Evolutionary conservation across 495 filamentous ascomycete species (phyloP).

Genomic region (Aspergillus ellipticus): DNA sequence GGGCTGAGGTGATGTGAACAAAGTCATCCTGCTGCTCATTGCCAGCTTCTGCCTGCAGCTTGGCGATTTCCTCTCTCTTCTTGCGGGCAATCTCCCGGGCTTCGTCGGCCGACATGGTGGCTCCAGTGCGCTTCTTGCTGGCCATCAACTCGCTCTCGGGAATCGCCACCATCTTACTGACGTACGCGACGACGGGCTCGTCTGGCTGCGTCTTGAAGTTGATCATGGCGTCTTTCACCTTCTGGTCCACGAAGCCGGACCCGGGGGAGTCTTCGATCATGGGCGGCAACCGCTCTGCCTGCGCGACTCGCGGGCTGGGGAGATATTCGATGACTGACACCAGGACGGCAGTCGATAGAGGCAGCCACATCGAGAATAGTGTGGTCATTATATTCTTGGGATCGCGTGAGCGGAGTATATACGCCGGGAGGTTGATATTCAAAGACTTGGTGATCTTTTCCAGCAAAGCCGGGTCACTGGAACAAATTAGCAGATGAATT

Average conservation of each 20-base stretch:
- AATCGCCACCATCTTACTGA: constrained; percentile 97
- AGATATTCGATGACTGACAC: constrained; percentile 92
- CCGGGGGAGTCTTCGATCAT: constrained; percentile 82
- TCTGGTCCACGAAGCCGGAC: constrained; percentile 59
- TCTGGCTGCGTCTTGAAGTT: constrained; percentile 64
- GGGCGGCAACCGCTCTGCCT: constrained; percentile 74
- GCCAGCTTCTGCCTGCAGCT: constrained; percentile 59
- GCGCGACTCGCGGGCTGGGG: constrained; percentile 79
- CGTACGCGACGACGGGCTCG: constrained; percentile 86
- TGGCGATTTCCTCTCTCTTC: constrained; percentile 82
- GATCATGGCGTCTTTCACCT: constrained; percentile 73
- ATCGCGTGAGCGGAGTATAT: constrained; percentile 82
- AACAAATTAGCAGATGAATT: constrained; percentile 27
- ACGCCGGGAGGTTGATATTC: constrained; percentile 74
- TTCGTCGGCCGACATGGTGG: constrained; percentile 76
- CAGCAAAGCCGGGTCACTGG: constrained; percentile 71
- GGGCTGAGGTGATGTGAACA: constrained; percentile 47
- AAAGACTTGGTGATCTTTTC: constrained; percentile 96
- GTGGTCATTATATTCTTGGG: constrained; percentile 77
- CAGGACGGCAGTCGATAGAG: constrained; percentile 85
- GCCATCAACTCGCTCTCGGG: constrained; percentile 87
- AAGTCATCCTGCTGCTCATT: constrained; percentile 39
- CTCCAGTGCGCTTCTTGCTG: constrained; percentile 60
- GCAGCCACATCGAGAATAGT: constrained; percentile 86
- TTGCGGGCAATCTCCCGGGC: constrained; percentile 81